phyloP scores from a whole-genome alignment of 495 filamentous ascomycete species.

The Hypoxylon subgilvum region DNA sequence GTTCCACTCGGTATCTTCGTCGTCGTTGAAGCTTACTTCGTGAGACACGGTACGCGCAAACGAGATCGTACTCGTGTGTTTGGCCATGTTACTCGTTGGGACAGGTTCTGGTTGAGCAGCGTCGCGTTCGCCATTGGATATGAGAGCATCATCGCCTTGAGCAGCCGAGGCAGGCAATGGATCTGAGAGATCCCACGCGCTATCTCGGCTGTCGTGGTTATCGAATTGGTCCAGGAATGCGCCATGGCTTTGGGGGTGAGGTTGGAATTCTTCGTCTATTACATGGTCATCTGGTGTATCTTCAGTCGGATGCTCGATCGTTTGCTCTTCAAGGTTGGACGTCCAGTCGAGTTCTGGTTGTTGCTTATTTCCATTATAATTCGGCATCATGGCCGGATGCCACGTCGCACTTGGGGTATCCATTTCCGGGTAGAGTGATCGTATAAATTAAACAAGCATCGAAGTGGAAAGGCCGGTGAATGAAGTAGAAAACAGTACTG shows the following conservation, averaged over 20 bases:
- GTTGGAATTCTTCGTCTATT: constrained; percentile 36
- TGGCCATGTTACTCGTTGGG: constrained; percentile 41
- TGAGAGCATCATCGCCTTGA: constrained; percentile 14
- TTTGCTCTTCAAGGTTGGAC: constrained; percentile 17
- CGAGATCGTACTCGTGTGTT: constrained; percentile 59
- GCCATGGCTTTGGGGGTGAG: constrained; percentile 27
- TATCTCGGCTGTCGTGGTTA: constrained; percentile 27
- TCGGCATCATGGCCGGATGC: constrained; percentile 63
- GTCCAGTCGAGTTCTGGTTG: constrained; percentile 15
- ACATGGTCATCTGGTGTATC: constrained; percentile 40
- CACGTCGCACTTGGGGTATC: constrained; percentile 55
- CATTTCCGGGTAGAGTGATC: constrained; percentile 44
- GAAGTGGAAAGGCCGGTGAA: constrained; percentile 36
- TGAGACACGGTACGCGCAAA: constrained; percentile 59
- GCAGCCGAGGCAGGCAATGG: constrained; percentile 16
- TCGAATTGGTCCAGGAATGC: constrained; percentile 41
- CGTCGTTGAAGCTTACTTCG: constrained; percentile 61
- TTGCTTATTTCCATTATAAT: constrained; percentile 44
- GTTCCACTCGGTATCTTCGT: constrained; percentile 60
- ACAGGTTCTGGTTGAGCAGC: constrained; percentile 31
- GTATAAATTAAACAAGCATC: constrained; percentile 42
- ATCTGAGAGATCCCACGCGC: constrained; percentile 36
- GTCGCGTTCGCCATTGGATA: constrained; percentile 23
- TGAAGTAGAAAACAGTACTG: constrained; percentile 43
- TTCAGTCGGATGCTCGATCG: constrained; percentile 10